A percentile compares a stretch with the other conserved stretches of the same genome.
These are phyloP conservation scores for peach (Prunus persica) DNA, from an alignment of 306 rosid genomes.

Conservation along the genomic window Prunus_persica_NCBIv2 NC_034012.1:18303501-18304000, in stretches of 20 bases:
- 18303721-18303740: constrained; percentile 44
- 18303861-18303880: too few relatives aligned
- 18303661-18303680: constrained; percentile 42
- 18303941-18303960: too few relatives aligned
- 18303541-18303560: background rate
- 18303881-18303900: too few relatives aligned
- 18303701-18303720: constrained; percentile 24
- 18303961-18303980: too few relatives aligned
- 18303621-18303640: constrained; percentile 34
- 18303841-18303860: too few relatives aligned
- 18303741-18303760: constrained; percentile 36
- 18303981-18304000: too few relatives aligned
- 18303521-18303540: constrained; percentile 25
- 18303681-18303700: constrained; percentile 35
- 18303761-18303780: constrained; percentile 41
- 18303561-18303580: constrained; percentile 3
- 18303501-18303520: constrained; percentile 55
- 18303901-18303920: too few relatives aligned
- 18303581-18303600: constrained; percentile 22
- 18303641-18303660: constrained; percentile 42
- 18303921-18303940: too few relatives aligned
- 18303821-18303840: too few relatives aligned
- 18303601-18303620: constrained; percentile 38
- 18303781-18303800: too few relatives aligned
- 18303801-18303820: too few relatives aligned